Percentiles rank a stretch among this genome's conserved stretches.
Evolutionary conservation across 2,329 filamentous ascomycete species (phyloP).

Genomic region (Colletotrichum gloeosporioides): DNA sequence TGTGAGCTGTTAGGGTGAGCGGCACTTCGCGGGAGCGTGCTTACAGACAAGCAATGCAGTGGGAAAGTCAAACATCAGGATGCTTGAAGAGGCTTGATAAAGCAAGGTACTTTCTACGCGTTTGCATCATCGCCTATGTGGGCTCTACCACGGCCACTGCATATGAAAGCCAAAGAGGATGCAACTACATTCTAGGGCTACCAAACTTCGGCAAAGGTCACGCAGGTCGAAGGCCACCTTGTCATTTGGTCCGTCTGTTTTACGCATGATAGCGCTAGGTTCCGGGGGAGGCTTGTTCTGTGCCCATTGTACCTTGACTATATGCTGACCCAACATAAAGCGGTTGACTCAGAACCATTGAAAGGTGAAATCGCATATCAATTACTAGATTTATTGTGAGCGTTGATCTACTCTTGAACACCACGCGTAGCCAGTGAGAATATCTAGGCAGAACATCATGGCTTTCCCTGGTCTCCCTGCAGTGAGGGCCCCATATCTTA

Average conservation of each 20-base stretch:
- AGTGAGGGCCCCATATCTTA: too few relatives aligned
- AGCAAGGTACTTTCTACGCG: fast-evolving
- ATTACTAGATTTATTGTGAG: too few relatives aligned
- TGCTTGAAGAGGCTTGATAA: fast-evolving
- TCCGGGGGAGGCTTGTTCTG: neutral
- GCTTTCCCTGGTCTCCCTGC: fast-evolving
- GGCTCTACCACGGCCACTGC: neutral
- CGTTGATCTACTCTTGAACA: neutral
- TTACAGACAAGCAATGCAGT: neutral
- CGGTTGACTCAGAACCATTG: neutral
- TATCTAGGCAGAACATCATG: neutral
- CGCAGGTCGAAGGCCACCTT: fast-evolving
- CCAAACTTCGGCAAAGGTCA: fast-evolving
- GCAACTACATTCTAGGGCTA: fast-evolving
- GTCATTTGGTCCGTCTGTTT: neutral
- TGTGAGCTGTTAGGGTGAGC: neutral
- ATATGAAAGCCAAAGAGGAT: neutral
- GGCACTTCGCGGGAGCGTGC: fast-evolving
- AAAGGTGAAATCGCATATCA: fast-evolving
- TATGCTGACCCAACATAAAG: neutral
- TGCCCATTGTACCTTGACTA: fast-evolving
- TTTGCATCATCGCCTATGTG: neutral
- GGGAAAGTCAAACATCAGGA: fast-evolving
- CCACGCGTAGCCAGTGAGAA: neutral
- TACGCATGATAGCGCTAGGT: fast-evolving